A percentile compares a stretch with the other conserved stretches of the same genome.
Conservation (phyloP, 352 stramenopile species). For the Halophytophthora polymorphica region DNA sequence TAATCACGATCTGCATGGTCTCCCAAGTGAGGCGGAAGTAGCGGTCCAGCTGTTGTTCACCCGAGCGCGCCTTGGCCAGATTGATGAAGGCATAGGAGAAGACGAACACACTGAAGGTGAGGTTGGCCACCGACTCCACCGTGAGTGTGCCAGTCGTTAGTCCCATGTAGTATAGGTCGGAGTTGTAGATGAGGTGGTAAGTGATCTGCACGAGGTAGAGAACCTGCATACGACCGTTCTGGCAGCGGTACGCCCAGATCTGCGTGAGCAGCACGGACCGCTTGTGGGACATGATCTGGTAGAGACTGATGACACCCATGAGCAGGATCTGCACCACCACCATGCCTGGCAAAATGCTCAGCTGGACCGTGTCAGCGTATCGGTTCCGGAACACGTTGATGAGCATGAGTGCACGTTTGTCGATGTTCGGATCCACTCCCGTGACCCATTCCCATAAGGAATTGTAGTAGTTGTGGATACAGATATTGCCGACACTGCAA, state of each 20-base stretch:
- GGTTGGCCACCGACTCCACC: slow-evolving; percentile 5
- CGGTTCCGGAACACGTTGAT: slow-evolving; percentile 3
- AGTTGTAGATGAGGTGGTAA: slow-evolving; percentile 6
- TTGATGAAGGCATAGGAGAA: slow-evolving; percentile 8
- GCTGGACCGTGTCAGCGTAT: slow-evolving; percentile 1
- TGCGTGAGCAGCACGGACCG: slow-evolving; percentile 13
- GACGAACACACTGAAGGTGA: slow-evolving; percentile 6
- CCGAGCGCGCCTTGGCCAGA: not conserved
- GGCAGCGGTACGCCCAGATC: slow-evolving; percentile 14
- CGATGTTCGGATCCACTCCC: not conserved
- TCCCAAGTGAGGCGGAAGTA: slow-evolving; percentile 9
- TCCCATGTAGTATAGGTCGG: slow-evolving; percentile 5
- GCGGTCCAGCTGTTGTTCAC: slow-evolving; percentile 5
- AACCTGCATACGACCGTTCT: slow-evolving; percentile 8
- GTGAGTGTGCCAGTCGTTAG: slow-evolving; percentile 7
- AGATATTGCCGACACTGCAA: slow-evolving; percentile 3
- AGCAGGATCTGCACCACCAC: slow-evolving; percentile 8
- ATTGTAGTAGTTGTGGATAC: slow-evolving; percentile 7
- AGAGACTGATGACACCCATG: slow-evolving; percentile 7
- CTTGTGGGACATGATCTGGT: slow-evolving; percentile 9
- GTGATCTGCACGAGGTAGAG: slow-evolving; percentile 7
- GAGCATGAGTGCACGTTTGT: not conserved
- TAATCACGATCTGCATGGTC: slow-evolving; percentile 3
- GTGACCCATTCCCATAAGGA: not conserved
- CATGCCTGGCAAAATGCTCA: slow-evolving; percentile 5